Evolutionary conservation across 2,329 filamentous ascomycete species (phyloP), one percentile per base, ranked within the genome.

Genomic region (Boeremia lycopersici): DNA sequence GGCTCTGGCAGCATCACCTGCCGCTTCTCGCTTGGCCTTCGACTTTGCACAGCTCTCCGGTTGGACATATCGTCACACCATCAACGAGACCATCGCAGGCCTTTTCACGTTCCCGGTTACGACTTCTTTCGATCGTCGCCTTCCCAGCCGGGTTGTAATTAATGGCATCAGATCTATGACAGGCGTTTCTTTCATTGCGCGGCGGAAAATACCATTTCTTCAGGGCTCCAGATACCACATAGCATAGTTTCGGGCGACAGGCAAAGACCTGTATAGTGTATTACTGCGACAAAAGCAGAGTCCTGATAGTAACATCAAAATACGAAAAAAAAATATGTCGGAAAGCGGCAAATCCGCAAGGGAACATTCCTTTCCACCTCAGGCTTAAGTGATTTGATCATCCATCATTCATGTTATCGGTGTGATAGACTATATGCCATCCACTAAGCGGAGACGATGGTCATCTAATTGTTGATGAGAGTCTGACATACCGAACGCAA

Each of bases 61-160:
- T 33, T n/a, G 47, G 53, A 39, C 38, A 17, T 7, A 2, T 31
- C 19, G 30, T 45, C 36, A 33, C 23, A 33, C 42, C 26, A 36
- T 46, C 45, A 31, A 26, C 42, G 42, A 53, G 45, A 53, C 26
- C 46, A 48, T 44, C 50, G 48, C 62, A 57, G 49, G 56, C 50
- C 36, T 59, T 64, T 61, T 64, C 59, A 64, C 45, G 53, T 50
- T 62, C 64, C 58, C 45, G 57, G 53, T 68, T 41, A 69, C 62
- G 64, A 71, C 54, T 62, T 64, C 59, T 64, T 54, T 68, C 48
- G 54, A 67, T 63, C 54, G 46, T 57, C 56, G 59, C 64, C 62
- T 65, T 71, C 53, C 57, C 58, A 64, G 56, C 41, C 64, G 65
- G 68, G 56, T 66, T 73, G 70, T 74, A 74, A 73, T 74, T 74